Evolutionary conservation across 1,284 basidiomycete genomes (phyloP).

Genomic region (Puccinia horiana): DNA sequence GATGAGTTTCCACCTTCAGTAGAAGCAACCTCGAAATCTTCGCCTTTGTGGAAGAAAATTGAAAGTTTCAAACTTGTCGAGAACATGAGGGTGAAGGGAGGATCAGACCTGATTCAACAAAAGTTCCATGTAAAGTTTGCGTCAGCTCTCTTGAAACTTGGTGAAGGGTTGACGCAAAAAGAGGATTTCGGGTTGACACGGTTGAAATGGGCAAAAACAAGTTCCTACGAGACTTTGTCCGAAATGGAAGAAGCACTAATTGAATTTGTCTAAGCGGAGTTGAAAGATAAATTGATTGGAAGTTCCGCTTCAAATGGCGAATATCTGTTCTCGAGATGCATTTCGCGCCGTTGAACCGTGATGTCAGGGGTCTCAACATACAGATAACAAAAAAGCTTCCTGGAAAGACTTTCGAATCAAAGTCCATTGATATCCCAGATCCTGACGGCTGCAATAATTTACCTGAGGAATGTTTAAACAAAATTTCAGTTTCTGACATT

Average conservation of each 20-base stretch:
- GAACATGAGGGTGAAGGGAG: background rate
- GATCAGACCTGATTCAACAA: background rate
- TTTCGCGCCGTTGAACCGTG: background rate
- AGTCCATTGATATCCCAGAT: conserved; percentile 1
- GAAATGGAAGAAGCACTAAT: background rate
- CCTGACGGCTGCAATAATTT: background rate
- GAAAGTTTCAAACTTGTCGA: background rate
- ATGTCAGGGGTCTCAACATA: background rate
- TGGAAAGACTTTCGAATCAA: background rate
- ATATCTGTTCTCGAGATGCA: background rate
- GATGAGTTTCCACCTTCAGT: too few species aligned
- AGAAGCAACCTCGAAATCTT: background rate
- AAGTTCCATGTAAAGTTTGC: background rate
- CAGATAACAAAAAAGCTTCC: background rate
- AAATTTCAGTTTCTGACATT: background rate
- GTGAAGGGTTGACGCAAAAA: background rate
- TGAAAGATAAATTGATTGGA: background rate
- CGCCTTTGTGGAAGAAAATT: background rate
- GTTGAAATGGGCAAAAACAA: background rate
- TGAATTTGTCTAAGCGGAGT: background rate
- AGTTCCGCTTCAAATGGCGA: too few species aligned
- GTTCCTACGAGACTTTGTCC: background rate
- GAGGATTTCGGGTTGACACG: background rate
- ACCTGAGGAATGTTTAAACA: background rate
- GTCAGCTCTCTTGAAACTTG: background rate